Evolutionary conservation across 371 early-diverging fungal species (phyloP).

Genomic region (Mortierella sp.): DNA sequence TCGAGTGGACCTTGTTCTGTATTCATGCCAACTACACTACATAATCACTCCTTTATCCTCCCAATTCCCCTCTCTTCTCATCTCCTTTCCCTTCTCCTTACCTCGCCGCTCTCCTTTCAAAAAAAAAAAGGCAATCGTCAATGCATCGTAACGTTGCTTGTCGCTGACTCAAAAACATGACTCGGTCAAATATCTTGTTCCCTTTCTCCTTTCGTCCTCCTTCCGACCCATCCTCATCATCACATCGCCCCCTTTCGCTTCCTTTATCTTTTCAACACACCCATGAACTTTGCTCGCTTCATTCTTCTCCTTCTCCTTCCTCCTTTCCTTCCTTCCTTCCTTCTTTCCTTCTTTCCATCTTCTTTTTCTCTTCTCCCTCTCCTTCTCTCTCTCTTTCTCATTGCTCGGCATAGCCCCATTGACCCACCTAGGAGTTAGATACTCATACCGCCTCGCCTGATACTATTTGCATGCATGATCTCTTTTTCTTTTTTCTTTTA

Average conservation of each 20-base stretch:
- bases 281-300: not conserved
- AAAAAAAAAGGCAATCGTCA: not conserved
- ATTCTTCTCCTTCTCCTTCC: constrained; percentile 15
- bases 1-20: not conserved
- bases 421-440: constrained; percentile 11
- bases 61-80: not conserved
- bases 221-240: not conserved
- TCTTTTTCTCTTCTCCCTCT: not conserved
- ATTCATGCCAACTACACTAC: not conserved
- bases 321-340: not conserved
- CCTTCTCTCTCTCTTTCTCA: not conserved
- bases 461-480: not conserved
- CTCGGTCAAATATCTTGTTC: not conserved
- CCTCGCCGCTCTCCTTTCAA: not conserved
- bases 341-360: not conserved
- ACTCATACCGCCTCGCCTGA: constrained; percentile 13
- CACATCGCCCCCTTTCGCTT: not conserved
- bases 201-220: constrained; percentile 7
- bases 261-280: not conserved
- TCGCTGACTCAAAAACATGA: not conserved
- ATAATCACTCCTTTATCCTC: not conserved
- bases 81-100: not conserved
- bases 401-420: constrained; percentile 1
- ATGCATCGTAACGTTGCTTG: constrained; percentile 7
- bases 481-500: not conserved